Evolutionary conservation across 768 basidiomycete genomes (phyloP), one percentile per base, ranked within the genome.

Genomic region (Chalciporus sphaerocephalus): DNA sequence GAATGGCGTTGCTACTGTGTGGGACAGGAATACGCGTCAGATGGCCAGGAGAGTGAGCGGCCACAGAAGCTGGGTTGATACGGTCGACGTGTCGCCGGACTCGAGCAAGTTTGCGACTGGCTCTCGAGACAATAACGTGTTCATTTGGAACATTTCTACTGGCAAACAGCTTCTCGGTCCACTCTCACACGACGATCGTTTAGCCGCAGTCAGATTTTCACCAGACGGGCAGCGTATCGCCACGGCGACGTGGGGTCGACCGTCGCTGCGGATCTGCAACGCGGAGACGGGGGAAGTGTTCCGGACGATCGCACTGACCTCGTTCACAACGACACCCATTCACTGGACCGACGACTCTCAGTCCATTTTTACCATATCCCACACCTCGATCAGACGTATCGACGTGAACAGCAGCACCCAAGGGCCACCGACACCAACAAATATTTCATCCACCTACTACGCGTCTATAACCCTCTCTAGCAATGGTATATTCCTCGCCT

Each of bases 61-160:
- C 13, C 13, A 32, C 20, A 16, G 18, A 3, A 34, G 17, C 11
- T n/a, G n/a, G n/a, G 35, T 37, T 8, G 5, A 24, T n/a, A 24
- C 37, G 1, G 30, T 41, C 40, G 35, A 50, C 3, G 10, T 39
- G 8, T 32, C 32, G 2, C 36, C 47, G 0, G 40, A 48, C 23
- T 42, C 49, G 16, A 42, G 30, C 37, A 22, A 24, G 40, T 42
- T 49, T 7, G 40, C 32, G 16, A 49, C 40, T 15, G 40, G 46
- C 9, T 28, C 30, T 5, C 11, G 3, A 3, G 22, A 30, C n/a
- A n/a, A n/a, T n/a, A n/a, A n/a, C 6, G 40, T 27, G 15, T 27
- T 10, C 36, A 2, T 50, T 5, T 49, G 46, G 49, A 8, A 6
- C 10, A 33, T 50, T 7, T 0, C 9, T 17, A 42, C 47, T 4